Conservation (phyloP, 768 basidiomycete species). For the Trametes sanguinea region DNA sequence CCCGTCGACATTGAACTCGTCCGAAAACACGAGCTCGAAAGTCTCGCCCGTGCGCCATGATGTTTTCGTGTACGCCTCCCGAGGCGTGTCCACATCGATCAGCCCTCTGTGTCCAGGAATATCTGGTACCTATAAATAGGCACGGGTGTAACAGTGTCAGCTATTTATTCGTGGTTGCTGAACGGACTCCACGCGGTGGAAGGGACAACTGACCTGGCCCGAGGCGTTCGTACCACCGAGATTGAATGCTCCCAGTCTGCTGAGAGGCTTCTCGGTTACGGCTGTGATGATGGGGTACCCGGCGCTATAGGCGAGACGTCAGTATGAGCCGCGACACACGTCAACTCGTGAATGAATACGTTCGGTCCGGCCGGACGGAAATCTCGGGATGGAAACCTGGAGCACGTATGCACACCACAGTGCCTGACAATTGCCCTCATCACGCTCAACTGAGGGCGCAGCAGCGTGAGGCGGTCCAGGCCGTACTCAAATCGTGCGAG, state of each 20-base stretch:
- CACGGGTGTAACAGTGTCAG: not conserved
- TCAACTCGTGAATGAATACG: not conserved
- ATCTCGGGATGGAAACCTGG: not conserved
- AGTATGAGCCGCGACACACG: not conserved
- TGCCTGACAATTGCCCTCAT: conserved; percentile 1
- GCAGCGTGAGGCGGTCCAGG: not conserved
- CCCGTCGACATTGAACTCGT: conserved; percentile 83
- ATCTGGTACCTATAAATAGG: conserved; percentile 26
- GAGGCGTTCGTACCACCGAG: conserved; percentile 49
- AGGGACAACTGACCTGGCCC: conserved; percentile 40
- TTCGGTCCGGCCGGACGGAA: not conserved
- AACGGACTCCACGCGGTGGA: not conserved
- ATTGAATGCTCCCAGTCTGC: conserved; percentile 43
- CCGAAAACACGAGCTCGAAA: conserved; percentile 79
- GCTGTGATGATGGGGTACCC: conserved; percentile 41
- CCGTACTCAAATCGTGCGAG: not conserved
- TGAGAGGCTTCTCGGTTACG: conserved; percentile 25
- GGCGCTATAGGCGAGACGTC: conserved; percentile 28
- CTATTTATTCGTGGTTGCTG: not conserved
- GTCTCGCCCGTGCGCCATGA: conserved; percentile 54
- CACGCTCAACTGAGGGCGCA: not conserved
- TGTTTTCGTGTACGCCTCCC: conserved; percentile 50
- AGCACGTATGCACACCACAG: not conserved
- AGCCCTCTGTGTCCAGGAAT: conserved; percentile 55
- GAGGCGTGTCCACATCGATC: conserved; percentile 78